phyloP scores from a whole-genome alignment of 2,329 filamentous ascomycete genomes.

The Aspergillus hortae region DNA sequence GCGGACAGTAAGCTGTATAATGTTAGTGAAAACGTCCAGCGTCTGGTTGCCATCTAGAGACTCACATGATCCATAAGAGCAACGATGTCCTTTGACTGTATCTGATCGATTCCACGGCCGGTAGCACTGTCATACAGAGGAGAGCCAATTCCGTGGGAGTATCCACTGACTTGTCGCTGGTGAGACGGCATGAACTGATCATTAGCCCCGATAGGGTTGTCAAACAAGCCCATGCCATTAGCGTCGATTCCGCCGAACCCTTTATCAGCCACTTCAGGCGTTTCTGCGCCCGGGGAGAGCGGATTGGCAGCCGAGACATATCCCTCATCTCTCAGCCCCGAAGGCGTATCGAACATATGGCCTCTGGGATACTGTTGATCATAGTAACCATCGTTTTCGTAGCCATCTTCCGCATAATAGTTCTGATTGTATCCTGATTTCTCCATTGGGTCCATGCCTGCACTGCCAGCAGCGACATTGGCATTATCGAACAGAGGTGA shows the following conservation, averaged over 20 bases:
- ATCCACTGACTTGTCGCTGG: slow-evolving; percentile 72
- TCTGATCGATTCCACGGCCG: slow-evolving; percentile 81
- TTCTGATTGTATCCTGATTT: slow-evolving; percentile 57
- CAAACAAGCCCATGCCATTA: slow-evolving; percentile 48
- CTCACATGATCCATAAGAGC: slow-evolving; percentile 92
- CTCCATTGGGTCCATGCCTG: slow-evolving; percentile 55
- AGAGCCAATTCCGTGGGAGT: slow-evolving; percentile 87
- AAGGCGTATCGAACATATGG: slow-evolving; percentile 49
- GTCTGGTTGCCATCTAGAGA: slow-evolving; percentile 13
- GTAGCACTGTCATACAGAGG: slow-evolving; percentile 88
- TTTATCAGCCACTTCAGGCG: slow-evolving; percentile 44
- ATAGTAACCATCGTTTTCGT: slow-evolving; percentile 39
- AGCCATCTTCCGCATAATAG: slow-evolving; percentile 51
- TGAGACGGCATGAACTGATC: slow-evolving; percentile 64
- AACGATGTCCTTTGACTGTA: slow-evolving; percentile 94
- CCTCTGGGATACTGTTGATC: slow-evolving; percentile 32
- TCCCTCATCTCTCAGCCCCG: slow-evolving; percentile 75
- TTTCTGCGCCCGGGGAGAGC: slow-evolving; percentile 48
- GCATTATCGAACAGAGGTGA: slow-evolving; percentile 24
- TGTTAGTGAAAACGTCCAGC: slow-evolving; percentile 23
- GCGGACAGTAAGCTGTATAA: slow-evolving; percentile 73
- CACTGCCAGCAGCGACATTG: slow-evolving; percentile 50
- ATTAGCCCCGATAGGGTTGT: slow-evolving; percentile 47
- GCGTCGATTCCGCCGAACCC: slow-evolving; percentile 54
- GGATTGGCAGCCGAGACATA: slow-evolving; percentile 76